phyloP scores from a whole-genome alignment of 768 basidiomycete genomes.

The Glaciozyma antarctica region DNA sequence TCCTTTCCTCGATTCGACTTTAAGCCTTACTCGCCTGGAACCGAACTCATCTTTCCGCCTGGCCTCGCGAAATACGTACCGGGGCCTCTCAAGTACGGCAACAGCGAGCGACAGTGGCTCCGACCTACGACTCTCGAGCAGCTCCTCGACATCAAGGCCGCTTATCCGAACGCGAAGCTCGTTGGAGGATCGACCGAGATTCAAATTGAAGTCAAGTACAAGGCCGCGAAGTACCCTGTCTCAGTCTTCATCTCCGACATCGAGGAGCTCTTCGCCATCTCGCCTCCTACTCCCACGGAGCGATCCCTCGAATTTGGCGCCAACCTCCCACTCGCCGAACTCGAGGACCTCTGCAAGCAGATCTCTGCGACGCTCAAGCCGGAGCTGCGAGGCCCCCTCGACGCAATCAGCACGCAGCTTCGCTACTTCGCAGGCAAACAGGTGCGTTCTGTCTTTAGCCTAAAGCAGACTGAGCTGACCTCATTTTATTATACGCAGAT shows the following conservation, averaged over 20 bases:
- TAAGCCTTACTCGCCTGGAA: slow-evolving; percentile 33
- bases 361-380: background rate
- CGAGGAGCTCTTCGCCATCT: slow-evolving; percentile 12
- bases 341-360: slow-evolving; percentile 20
- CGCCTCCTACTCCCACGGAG: slow-evolving; percentile 4
- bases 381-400: slow-evolving; percentile 7
- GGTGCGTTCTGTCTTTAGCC: background rate
- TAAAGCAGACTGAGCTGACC: no score
- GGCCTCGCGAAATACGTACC: slow-evolving; percentile 21
- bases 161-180: slow-evolving; percentile 30
- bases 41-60: slow-evolving; percentile 35
- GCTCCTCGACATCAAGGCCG: slow-evolving; percentile 28
- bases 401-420: slow-evolving; percentile 32
- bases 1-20: slow-evolving; percentile 33
- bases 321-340: slow-evolving; percentile 21
- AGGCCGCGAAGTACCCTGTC: slow-evolving; percentile 28
- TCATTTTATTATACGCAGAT: slow-evolving; percentile 25
- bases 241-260: slow-evolving; percentile 32
- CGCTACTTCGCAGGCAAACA: slow-evolving; percentile 29
- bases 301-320: slow-evolving; percentile 23
- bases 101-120: slow-evolving; percentile 25
- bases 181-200: slow-evolving; percentile 33
- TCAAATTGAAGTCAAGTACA: slow-evolving; percentile 34
- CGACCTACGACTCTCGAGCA: slow-evolving; percentile 31
- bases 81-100: slow-evolving; percentile 22